Evolutionary conservation across 805 yeast species (phyloP).

Genomic region (Torulaspora maleeae): DNA sequence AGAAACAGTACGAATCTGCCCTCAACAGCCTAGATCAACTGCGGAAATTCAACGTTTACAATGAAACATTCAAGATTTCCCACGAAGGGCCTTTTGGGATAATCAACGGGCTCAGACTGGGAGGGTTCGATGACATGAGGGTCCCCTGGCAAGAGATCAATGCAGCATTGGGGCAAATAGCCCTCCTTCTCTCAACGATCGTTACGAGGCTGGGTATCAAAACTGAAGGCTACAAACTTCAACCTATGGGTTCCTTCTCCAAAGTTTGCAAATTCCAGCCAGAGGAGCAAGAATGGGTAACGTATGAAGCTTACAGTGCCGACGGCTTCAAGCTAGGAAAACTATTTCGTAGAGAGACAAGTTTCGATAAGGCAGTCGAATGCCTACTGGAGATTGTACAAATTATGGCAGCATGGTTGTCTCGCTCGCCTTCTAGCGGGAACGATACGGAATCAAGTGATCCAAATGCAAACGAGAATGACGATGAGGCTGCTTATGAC

Average conservation of each 20-base stretch:
- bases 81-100: slow-evolving; percentile 82
- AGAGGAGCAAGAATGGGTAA: slow-evolving; percentile 37
- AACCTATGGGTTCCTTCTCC: slow-evolving; percentile 83
- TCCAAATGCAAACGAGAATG: slow-evolving; percentile 1
- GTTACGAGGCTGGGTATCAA: slow-evolving; percentile 51
- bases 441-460: slow-evolving; percentile 37
- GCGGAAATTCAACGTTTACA: slow-evolving; percentile 74
- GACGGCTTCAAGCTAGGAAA: slow-evolving; percentile 69
- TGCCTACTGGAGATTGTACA: slow-evolving; percentile 50
- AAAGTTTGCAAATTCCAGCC: slow-evolving; percentile 50
- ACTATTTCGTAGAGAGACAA: slow-evolving; percentile 60
- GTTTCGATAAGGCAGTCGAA: slow-evolving; percentile 75
- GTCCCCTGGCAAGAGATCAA: slow-evolving; percentile 90
- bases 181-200: slow-evolving; percentile 63
- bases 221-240: slow-evolving; percentile 55
- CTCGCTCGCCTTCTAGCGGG: slow-evolving; percentile 31
- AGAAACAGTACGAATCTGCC: slow-evolving; percentile 58
- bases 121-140: slow-evolving; percentile 51
- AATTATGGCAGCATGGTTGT: slow-evolving; percentile 25
- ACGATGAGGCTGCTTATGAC: slow-evolving; percentile 3
- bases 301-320: slow-evolving; percentile 58
- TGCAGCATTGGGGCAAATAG: slow-evolving; percentile 84
- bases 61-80: slow-evolving; percentile 76
- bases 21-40: slow-evolving; percentile 64
- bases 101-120: slow-evolving; percentile 81